Evolutionary conservation across 176 grass and related monocot genomes (phyloP).

Genomic region (Zizania latifolia): DNA sequence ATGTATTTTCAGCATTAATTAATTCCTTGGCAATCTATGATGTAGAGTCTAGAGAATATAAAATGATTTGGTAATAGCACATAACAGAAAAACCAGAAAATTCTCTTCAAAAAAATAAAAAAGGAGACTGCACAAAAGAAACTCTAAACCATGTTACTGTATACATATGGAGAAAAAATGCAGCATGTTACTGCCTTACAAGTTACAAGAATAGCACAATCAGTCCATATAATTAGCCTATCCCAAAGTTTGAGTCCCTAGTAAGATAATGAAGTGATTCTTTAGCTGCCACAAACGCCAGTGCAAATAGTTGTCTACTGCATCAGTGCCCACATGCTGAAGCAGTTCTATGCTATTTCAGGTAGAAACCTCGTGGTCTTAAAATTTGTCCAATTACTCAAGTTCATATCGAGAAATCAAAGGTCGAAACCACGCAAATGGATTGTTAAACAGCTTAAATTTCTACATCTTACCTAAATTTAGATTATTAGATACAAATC

Average conservation of each 20-base stretch:
- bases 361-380: background rate
- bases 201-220: background rate
- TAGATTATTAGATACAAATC: background rate
- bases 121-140: background rate
- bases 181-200: no score
- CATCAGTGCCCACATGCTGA: background rate
- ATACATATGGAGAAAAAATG: background rate
- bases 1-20: background rate
- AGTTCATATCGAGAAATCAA: conserved; percentile 2
- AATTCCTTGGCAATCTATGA: background rate
- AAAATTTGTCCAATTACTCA: background rate
- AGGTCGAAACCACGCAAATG: background rate
- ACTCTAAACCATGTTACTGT: background rate
- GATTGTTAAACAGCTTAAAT: background rate
- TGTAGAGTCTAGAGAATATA: background rate
- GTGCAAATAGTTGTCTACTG: background rate
- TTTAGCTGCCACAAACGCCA: background rate
- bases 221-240: background rate
- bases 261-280: background rate
- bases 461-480: background rate
- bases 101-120: background rate
- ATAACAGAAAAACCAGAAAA: background rate
- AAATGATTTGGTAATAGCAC: background rate
- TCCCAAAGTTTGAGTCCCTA: background rate
- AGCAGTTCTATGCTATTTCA: conserved; percentile 16